These are phyloP conservation scores for Dillenia suffruticosa DNA, from an alignment of 164 flowering plant species.

Conservation along the genomic window DNA sequence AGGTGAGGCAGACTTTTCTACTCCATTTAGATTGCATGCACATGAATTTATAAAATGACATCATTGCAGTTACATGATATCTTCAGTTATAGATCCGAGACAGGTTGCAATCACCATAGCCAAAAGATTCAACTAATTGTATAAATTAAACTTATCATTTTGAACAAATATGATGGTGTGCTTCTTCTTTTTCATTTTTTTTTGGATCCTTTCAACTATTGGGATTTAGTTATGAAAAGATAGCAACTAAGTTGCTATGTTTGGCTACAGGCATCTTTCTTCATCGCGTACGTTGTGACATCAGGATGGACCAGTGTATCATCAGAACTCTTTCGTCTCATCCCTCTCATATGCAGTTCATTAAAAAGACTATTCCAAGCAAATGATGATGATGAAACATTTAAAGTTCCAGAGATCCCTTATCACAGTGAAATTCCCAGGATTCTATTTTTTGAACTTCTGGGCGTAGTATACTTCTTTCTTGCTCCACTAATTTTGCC, in stretches of 20 bases:
- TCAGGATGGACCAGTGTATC: constrained; percentile 84
- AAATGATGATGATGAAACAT: constrained; percentile 30
- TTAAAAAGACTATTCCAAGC: constrained; percentile 26
- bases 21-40: too few species aligned
- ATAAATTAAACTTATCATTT: too few species aligned
- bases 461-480: constrained; percentile 78
- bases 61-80: too few species aligned
- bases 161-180: too few species aligned
- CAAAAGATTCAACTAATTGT: too few species aligned
- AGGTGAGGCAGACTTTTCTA: constrained; percentile 36
- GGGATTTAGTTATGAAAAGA: too few species aligned
- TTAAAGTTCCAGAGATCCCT: constrained; percentile 54
- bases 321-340: constrained; percentile 58
- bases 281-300: constrained; percentile 86
- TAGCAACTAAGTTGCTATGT: too few species aligned
- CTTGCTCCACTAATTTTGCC: constrained; percentile 92
- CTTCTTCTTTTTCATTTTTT: too few species aligned
- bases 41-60: too few species aligned
- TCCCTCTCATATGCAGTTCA: constrained; percentile 39
- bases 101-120: too few species aligned
- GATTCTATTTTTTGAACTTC: constrained; percentile 79
- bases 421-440: constrained; percentile 68
- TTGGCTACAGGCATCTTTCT: constrained; percentile 77
- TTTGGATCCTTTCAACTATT: too few species aligned
- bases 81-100: too few species aligned